These are phyloP conservation scores for Ophiorrhiza pumila DNA, from an alignment of 257 asterid genomes.

Conservation along the genomic window DNA sequence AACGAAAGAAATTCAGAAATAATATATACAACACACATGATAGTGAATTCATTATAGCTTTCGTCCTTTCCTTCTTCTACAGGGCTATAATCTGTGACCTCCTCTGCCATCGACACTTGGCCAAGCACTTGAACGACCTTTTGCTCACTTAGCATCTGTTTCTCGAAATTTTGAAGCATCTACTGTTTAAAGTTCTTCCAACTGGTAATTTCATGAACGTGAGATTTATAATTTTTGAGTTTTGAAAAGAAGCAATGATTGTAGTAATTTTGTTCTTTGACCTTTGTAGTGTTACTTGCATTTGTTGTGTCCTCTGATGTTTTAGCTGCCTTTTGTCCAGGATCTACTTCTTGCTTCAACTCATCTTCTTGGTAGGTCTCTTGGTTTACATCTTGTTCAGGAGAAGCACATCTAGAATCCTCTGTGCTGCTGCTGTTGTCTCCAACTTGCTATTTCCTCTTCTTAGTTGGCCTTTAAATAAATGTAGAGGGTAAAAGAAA, in stretches of 20 bases:
- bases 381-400: not conserved
- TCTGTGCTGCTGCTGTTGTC: not conserved
- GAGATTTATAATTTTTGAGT: not conserved
- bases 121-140: not conserved
- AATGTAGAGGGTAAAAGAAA: no score
- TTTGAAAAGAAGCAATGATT: not conserved
- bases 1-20: no score
- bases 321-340: no score
- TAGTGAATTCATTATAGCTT: no score
- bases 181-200: not conserved
- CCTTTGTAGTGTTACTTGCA: slow-evolving; percentile 19
- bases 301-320: no score
- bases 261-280: not conserved
- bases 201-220: not conserved
- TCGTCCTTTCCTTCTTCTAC: not conserved
- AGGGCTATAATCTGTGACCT: not conserved
- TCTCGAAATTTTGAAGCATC: not conserved
- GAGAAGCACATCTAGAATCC: slow-evolving; percentile 1
- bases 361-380: no score
- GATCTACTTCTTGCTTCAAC: no score
- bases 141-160: not conserved
- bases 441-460: not conserved
- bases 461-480: not conserved
- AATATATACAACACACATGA: no score
- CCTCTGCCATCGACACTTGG: no score